Base-by-base conservation (phyloP, 352 stramenopile genomes). In the Globisporangium solare region DNA sequence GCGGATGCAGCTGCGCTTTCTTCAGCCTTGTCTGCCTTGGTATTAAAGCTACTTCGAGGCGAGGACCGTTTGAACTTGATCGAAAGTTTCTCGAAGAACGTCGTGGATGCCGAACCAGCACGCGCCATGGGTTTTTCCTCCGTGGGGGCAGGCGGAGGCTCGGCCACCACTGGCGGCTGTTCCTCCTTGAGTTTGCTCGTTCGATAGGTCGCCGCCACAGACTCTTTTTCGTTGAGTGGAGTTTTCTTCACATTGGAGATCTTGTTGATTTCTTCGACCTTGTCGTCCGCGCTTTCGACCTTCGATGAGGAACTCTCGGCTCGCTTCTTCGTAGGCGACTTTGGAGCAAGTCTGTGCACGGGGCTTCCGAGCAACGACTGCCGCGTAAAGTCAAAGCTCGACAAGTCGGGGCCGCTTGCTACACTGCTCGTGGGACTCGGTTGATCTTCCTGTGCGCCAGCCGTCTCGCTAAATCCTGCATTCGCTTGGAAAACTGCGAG, bases 51-150 rank as follows among this genome's bases (percentile, higher is more conserved):
- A 42, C 64, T 76, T 17, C 69, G 69, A 17, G 79, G 75, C 43
- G 82, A 90, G 22, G 54, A 66, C 18, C 83, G 72, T 57, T 89
- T 93, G 63, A 93, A 93, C 63, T 83, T 76, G 48, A 84, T 87
- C 20, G 79, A 91, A 27, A 93, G 70, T 50, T 93, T 93, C 45
- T 83, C 83, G 53, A 93, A 93, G 61, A 93, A 93, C 55, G 85
- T 92, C 22, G 82, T 77, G 8, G 79, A 85, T 13, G 73, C 58
- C 15, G 66, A 79, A 18, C 60, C 57, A 13, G 65, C 51, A 24
- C 67, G 74, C 65, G 31, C 32, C 39, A 35, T 45, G 27, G 42
- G 56, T 18, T 79, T 77, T 15, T 86, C 71, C 14, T 85, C 73
- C 8, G 47, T 47, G 40, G 39, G 20, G 10, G 70, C 71, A n/a